Evolutionary conservation across 2,329 filamentous ascomycete species (phyloP).

Genomic region (Xylariaceae sp.): DNA sequence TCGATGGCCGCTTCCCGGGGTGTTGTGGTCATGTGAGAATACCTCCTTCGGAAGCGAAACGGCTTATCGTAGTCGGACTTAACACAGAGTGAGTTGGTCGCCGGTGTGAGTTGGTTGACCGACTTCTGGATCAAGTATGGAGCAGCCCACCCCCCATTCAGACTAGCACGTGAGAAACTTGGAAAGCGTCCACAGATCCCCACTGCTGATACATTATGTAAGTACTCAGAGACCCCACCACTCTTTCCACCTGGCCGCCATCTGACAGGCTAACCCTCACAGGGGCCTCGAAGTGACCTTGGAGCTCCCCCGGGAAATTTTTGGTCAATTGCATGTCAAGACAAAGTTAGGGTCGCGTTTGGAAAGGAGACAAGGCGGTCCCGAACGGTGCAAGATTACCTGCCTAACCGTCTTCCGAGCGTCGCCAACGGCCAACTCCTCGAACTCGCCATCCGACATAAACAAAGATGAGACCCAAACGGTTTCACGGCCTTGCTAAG

Average conservation of each 20-base stretch:
- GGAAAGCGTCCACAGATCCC: too few species aligned
- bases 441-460: conserved; percentile 13
- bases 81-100: background rate
- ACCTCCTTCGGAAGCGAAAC: conserved; percentile 12
- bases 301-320: background rate
- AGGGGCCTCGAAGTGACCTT: too few species aligned
- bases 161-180: too few species aligned
- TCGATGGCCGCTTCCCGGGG: background rate
- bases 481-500: conserved; percentile 62
- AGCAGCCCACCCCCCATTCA: too few species aligned
- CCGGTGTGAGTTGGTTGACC: background rate
- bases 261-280: too few species aligned
- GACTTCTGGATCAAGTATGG: background rate
- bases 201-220: too few species aligned
- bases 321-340: background rate
- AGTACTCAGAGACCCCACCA: too few species aligned
- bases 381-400: background rate
- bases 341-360: background rate
- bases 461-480: conserved; percentile 49
- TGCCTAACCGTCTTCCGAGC: background rate
- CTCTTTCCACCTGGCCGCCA: too few species aligned
- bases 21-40: too few species aligned
- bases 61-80: conserved; percentile 1
- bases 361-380: background rate
- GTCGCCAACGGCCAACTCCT: too few species aligned